Evolutionary conservation across 176 grass and related monocot genomes (phyloP), one percentile per base, ranked within the genome.

Genomic region (Thalia dealbata): DNA sequence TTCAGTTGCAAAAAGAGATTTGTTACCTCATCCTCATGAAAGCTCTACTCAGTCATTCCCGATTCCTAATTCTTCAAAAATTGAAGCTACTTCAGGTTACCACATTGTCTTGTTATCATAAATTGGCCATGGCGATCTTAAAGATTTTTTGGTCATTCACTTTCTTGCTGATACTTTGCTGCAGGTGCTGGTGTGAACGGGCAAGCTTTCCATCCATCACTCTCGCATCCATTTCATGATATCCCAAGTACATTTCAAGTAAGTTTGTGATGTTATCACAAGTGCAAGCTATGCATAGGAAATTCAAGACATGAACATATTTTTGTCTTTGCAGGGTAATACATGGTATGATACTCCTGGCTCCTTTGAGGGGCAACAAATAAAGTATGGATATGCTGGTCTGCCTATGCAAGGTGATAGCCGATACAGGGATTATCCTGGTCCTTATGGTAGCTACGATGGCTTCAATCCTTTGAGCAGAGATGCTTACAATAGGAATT

Each of bases 251-350:
- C 45, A 46, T 42, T 64, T 14, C 52, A 79, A 72, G 32, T 72
- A 50, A 45, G 42, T 29, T 18, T 62, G 52, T 75, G n/a, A n/a
- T n/a, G n/a, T n/a, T n/a, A n/a, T n/a, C n/a, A n/a, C 71, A 71
- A 46, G 16, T 38, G 28, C 9, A 16, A 1, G 14, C 56, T 25
- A 69, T 55, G 52, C 28, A 15, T 55, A 63, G 51, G 42, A 18
- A 68, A 68, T 19, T 44, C 21, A 22, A 22, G 19, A 38, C 26
- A 11, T n/a, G 19, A 43, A 12, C 3, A 44, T 15, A 3, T 43
- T 32, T 63, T 35, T 28, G 35, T 9, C 22, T 74, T 14, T 80
- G 46, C 79, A 91, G 84, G 69, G 61, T 68, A 56, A 38, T 55
- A 70, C 72, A 64, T 21, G 50, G 58, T 63, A 82, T 78, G 8